Evolutionary conservation across 805 yeast species (phyloP).

Genomic region (Phaffomyces thermotolerans): DNA sequence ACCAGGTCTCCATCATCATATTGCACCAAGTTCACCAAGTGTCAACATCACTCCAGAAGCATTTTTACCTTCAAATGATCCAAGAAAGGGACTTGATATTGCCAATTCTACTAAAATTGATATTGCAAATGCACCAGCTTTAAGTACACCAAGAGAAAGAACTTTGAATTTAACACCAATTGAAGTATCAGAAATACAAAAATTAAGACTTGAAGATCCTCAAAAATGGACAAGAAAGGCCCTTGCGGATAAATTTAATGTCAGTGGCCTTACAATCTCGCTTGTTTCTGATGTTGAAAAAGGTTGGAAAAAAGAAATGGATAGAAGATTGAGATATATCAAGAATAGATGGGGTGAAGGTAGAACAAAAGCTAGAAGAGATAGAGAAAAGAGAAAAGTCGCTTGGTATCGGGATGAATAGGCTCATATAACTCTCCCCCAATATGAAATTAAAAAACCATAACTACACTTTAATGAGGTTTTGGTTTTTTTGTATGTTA

Average conservation of each 20-base stretch:
- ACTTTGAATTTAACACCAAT: conserved; percentile 50
- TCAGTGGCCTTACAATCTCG: conserved; percentile 45
- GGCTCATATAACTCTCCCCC: no score
- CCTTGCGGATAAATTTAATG: conserved; percentile 53
- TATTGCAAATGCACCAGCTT: conserved; percentile 30
- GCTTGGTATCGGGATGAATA: conserved; percentile 48
- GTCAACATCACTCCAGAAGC: conserved; percentile 55
- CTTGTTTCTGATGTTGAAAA: conserved; percentile 40
- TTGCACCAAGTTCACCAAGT: conserved; percentile 53
- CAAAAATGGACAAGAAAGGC: conserved; percentile 53
- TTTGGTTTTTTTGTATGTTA: no score
- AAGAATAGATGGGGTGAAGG: conserved; percentile 42
- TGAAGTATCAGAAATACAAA: conserved; percentile 49
- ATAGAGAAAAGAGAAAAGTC: conserved; percentile 50
- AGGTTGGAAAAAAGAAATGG: conserved; percentile 39
- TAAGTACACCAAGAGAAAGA: conserved; percentile 32
- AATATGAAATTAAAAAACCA: no score
- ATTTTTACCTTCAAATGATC: conserved; percentile 57
- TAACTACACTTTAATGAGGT: no score
- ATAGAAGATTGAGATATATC: conserved; percentile 36
- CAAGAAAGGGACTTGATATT: conserved; percentile 37
- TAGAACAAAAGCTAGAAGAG: conserved; percentile 43
- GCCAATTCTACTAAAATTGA: conserved; percentile 20
- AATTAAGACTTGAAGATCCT: conserved; percentile 52
- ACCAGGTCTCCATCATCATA: conserved; percentile 52